Conservation (phyloP, 2,329 filamentous ascomycete species). For the Cladosporium phlei region DNA sequence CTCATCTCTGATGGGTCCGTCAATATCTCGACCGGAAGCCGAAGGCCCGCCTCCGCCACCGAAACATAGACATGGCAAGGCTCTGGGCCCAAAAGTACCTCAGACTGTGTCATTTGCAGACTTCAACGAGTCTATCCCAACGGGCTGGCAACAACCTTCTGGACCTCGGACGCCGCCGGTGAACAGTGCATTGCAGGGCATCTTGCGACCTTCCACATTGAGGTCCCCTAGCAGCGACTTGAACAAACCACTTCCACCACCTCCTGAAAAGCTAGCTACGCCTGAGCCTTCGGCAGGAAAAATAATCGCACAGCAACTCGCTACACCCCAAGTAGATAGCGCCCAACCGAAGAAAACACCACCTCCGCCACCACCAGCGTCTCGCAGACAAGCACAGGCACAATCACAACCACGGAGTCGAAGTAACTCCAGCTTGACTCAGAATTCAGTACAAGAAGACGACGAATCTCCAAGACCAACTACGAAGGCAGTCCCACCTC, state of each 20-base stretch:
- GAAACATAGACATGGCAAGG: constrained; percentile 68
- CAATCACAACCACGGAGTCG: constrained; percentile 1
- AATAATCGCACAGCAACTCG: background rate
- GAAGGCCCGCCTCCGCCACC: constrained; percentile 63
- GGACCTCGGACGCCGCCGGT: constrained; percentile 18
- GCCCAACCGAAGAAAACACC: constrained; percentile 49
- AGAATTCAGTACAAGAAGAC: constrained; percentile 13
- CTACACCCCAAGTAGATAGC: background rate
- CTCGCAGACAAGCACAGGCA: constrained; percentile 1
- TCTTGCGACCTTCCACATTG: constrained; percentile 28
- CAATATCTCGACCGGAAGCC: constrained; percentile 41
- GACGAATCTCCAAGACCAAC: constrained; percentile 10
- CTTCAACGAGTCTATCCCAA: constrained; percentile 30
- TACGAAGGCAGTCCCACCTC: constrained; percentile 24
- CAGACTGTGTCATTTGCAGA: constrained; percentile 33
- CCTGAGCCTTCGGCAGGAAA: background rate
- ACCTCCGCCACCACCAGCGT: constrained; percentile 37
- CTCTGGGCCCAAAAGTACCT: constrained; percentile 48
- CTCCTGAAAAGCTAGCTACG: constrained; percentile 32
- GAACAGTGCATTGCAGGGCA: constrained; percentile 18
- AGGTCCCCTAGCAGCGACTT: constrained; percentile 45
- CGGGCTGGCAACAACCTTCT: constrained; percentile 17
- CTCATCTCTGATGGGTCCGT: constrained; percentile 26
- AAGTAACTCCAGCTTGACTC: constrained; percentile 14
- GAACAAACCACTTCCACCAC: constrained; percentile 58